These are phyloP conservation scores for Blastobotrys aristatus DNA, from an alignment of 1,139 yeast genomes.

Conservation along the genomic window DNA sequence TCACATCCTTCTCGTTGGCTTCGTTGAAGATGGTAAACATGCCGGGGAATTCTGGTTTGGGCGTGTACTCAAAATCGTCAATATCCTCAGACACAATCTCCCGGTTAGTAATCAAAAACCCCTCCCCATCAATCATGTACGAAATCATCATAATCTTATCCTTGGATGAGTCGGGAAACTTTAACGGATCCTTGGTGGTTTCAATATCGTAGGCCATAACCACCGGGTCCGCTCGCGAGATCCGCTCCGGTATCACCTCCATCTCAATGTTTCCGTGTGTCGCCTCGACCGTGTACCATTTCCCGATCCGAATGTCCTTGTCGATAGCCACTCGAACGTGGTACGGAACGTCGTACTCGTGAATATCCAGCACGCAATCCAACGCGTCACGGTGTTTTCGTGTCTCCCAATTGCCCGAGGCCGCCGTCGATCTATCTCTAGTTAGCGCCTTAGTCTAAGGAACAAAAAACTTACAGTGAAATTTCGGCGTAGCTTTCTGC, in stretches of 20 bases:
- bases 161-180: conserved; percentile 88
- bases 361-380: conserved; percentile 66
- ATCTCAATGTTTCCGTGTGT: conserved; percentile 52
- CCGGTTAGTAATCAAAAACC: conserved; percentile 86
- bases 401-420: conserved; percentile 23
- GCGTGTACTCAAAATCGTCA: conserved; percentile 95
- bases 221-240: conserved; percentile 97
- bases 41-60: conserved; percentile 95
- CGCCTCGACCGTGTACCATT: conserved; percentile 85
- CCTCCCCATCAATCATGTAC: conserved; percentile 98
- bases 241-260: conserved; percentile 62
- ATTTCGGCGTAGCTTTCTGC: conserved; percentile 63
- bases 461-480: conserved; percentile 33
- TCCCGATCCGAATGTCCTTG: conserved; percentile 78
- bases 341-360: conserved; percentile 95
- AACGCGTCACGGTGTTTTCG: conserved; percentile 46
- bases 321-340: conserved; percentile 95
- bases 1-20: conserved; percentile 68
- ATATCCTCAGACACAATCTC: conserved; percentile 93
- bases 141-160: conserved; percentile 99
- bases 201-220: conserved; percentile 96
- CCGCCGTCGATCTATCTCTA: conserved; percentile 9
- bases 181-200: conserved; percentile 93
- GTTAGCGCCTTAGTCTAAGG: neutral
- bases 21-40: conserved; percentile 86